Base-by-base conservation (phyloP, 148 eudicot genomes). In the Salicornia ramosissima region DNA sequence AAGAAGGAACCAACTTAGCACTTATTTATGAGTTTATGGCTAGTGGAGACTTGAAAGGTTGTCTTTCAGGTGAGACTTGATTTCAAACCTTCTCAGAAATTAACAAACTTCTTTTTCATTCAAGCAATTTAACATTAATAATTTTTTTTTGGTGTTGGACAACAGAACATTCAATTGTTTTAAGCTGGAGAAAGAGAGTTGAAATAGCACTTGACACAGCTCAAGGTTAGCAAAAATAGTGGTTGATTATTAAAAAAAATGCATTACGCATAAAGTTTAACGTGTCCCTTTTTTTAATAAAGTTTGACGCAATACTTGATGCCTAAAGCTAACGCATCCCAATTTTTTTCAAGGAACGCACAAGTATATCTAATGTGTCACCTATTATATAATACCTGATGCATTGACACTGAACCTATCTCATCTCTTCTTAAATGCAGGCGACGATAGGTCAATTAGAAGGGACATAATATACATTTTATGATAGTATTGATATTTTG, bases 21-120 rank as follows among this genome's bases (percentile, higher is more conserved):
- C 79, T 86, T 19, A 70, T 86, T 2, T 86, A 80, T 49, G 90
- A 86, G 71, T 82, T 75, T 68, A 82, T 86, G 87, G 83, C 76
- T 45, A 70, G 80, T 16, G 81, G 90, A 53, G 73, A 78, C 72
- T 69, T 86, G 65, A 69, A 71, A 62, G 62, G 19, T 51, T 67
- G 68, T 74, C 76, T 82, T 2, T 73, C 76, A 72, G 83, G 88
- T 77, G 13, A 15, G 21, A 53, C 31, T 39, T 29, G n/a, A 18
- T 19, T 21, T 18, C 25, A 18, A 18, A 1, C n/a, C 0, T 6
- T 49, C 52, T 11, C 4, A 61, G 25, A 59, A 29, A 8, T 40
- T 7, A 68, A 22, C 12, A n/a, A 19, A 19, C 19, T 29, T 18
- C 8, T 46, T 61, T 9, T 9, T 21, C 64, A 2, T 57, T 28